Percentiles rank a stretch among this genome's conserved stretches.
These are phyloP conservation scores for Cladophialophora psammophila DNA, from an alignment of 2,329 filamentous ascomycete species.

Conservation along the genomic window DNA sequence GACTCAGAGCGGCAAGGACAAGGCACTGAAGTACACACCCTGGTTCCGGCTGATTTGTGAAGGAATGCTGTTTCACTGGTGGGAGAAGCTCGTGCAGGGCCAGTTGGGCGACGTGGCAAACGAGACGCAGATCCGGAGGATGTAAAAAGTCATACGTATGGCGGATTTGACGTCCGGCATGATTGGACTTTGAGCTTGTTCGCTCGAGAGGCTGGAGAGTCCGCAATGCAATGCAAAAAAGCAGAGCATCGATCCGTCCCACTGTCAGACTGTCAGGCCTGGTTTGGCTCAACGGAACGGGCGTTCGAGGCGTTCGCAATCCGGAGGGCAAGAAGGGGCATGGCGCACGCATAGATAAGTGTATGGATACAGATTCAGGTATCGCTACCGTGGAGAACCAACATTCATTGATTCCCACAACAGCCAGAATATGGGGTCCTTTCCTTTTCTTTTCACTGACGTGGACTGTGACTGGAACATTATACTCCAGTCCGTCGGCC, in stretches of 20 bases:
- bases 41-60: slow-evolving; percentile 99
- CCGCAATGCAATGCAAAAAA: not conserved
- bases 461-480: too few species aligned
- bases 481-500: too few species aligned
- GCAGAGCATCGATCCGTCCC: not conserved
- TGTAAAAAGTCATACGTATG: slow-evolving; percentile 57
- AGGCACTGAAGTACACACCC: slow-evolving; percentile 84
- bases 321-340: not conserved
- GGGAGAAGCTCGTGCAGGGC: slow-evolving; percentile 80
- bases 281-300: too few species aligned
- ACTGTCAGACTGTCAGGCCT: not conserved
- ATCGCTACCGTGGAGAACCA: not conserved
- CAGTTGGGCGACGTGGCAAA: slow-evolving; percentile 80
- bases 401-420: too few species aligned
- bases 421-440: too few species aligned
- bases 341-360: not conserved
- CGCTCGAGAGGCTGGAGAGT: not conserved
- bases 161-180: not conserved
- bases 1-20: slow-evolving; percentile 74
- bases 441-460: too few species aligned
- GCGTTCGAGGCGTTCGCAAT: not conserved
- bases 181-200: not conserved
- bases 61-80: slow-evolving; percentile 98
- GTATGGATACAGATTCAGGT: not conserved
- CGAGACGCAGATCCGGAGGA: slow-evolving; percentile 86